phyloP scores from a whole-genome alignment of 495 filamentous ascomycete genomes.

The Recurvomyces mirabilis region DNA sequence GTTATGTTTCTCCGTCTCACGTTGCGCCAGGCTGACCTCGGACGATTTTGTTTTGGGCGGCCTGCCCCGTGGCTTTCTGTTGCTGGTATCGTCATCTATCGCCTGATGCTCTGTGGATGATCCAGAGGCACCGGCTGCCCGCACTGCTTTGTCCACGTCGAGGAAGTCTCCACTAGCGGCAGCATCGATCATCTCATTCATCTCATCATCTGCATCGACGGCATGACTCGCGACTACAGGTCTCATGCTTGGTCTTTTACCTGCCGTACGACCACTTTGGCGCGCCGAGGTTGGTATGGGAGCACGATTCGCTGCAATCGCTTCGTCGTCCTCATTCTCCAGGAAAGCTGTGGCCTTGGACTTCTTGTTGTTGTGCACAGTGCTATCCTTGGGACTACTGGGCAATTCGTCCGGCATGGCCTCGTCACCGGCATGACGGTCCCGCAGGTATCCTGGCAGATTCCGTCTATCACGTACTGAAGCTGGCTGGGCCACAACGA shows the following conservation, averaged over 20 bases:
- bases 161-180: conserved; percentile 10
- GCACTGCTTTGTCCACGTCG: conserved; percentile 6
- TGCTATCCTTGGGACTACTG: neutral
- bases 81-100: neutral
- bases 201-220: conserved; percentile 6
- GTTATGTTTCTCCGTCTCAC: conserved; percentile 14
- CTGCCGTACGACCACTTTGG: neutral
- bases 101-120: neutral
- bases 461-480: conserved; percentile 4
- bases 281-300: neutral
- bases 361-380: too few relatives aligned
- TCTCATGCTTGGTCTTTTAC: conserved; percentile 17
- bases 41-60: neutral
- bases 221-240: neutral
- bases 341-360: neutral
- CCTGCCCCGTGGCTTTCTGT: neutral
- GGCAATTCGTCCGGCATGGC: conserved; percentile 11
- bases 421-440: conserved; percentile 4
- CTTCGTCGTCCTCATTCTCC: neutral
- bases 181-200: conserved; percentile 6
- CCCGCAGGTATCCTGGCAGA: conserved; percentile 12
- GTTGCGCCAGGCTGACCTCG: neutral
- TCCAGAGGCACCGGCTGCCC: neutral
- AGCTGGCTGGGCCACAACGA: neutral
- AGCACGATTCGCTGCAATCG: neutral